Conservation (phyloP, 257 asterid species). For the Sherardia arvensis region DNA sequence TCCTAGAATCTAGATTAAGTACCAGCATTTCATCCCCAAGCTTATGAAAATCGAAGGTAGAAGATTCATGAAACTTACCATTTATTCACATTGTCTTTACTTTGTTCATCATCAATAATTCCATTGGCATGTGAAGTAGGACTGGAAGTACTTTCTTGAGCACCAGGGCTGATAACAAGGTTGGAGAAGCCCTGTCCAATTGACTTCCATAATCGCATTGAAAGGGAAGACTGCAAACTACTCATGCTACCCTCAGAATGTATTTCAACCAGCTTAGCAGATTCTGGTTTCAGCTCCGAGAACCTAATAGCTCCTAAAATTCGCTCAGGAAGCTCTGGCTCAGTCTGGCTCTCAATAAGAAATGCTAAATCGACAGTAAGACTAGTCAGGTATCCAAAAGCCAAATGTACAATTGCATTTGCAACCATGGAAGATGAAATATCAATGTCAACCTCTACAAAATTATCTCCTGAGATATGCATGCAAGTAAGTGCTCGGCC, state of each 20-base stretch:
- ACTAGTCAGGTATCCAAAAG: conserved; percentile 49
- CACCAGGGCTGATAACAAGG: conserved; percentile 35
- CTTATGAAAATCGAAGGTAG: background rate
- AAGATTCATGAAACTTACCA: conserved; percentile 15
- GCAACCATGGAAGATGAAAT: conserved; percentile 83
- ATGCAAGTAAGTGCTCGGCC: conserved; percentile 56
- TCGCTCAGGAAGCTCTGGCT: conserved; percentile 69
- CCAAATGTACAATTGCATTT: conserved; percentile 68
- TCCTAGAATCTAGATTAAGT: background rate
- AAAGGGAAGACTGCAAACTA: conserved; percentile 29
- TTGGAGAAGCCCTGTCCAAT: conserved; percentile 45
- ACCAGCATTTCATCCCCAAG: background rate
- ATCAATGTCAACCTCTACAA: conserved; percentile 64
- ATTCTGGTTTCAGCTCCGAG: conserved; percentile 44
- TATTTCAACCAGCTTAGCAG: conserved; percentile 41
- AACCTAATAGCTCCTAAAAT: conserved; percentile 75
- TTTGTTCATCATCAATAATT: conserved; percentile 14
- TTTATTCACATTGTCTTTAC: conserved; percentile 22
- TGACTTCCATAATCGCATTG: conserved; percentile 50
- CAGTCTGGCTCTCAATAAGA: conserved; percentile 64
- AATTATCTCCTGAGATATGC: conserved; percentile 45
- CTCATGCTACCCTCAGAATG: conserved; percentile 24
- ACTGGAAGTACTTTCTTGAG: conserved; percentile 26
- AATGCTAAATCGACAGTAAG: conserved; percentile 74
- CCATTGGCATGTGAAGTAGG: conserved; percentile 20